Conservation (phyloP, 192 early-diverging fungal species). For the Dispira parvispora region DNA sequence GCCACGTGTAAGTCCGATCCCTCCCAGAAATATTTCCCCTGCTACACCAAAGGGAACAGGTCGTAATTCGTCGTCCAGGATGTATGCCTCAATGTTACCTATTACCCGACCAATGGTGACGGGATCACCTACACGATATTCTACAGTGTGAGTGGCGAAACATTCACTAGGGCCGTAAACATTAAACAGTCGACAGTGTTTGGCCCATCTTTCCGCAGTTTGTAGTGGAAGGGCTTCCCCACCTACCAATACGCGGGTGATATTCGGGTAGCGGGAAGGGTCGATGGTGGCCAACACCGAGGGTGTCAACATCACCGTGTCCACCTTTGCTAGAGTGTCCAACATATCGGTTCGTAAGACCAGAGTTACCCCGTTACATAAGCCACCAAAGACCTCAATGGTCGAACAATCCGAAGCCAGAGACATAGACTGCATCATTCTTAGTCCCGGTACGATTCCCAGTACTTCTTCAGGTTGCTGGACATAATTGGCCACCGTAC, state of each 20-base stretch:
- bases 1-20: not conserved
- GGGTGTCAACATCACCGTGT: not conserved
- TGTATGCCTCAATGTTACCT: slow-evolving; percentile 13
- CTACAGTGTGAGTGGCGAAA: not conserved
- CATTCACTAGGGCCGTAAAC: not conserved
- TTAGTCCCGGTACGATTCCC: not conserved
- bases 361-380: slow-evolving; percentile 1
- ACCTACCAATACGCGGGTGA: not conserved
- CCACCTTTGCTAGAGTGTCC: not conserved
- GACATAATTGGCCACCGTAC: not conserved
- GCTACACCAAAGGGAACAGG: slow-evolving; percentile 18
- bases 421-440: slow-evolving; percentile 1
- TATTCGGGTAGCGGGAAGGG: not conserved
- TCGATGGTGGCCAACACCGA: not conserved
- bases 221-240: not conserved
- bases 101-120: slow-evolving; percentile 19
- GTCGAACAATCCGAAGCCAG: not conserved
- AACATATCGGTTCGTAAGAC: not conserved
- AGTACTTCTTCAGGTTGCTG: not conserved
- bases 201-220: not conserved
- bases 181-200: not conserved
- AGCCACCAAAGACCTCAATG: not conserved
- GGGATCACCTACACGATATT: not conserved
- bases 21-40: slow-evolving; percentile 19
- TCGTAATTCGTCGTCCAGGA: slow-evolving; percentile 13